Evolutionary conservation across 2,329 filamentous ascomycete genomes (phyloP).

Genomic region (Coniochaeta hoffmannii): DNA sequence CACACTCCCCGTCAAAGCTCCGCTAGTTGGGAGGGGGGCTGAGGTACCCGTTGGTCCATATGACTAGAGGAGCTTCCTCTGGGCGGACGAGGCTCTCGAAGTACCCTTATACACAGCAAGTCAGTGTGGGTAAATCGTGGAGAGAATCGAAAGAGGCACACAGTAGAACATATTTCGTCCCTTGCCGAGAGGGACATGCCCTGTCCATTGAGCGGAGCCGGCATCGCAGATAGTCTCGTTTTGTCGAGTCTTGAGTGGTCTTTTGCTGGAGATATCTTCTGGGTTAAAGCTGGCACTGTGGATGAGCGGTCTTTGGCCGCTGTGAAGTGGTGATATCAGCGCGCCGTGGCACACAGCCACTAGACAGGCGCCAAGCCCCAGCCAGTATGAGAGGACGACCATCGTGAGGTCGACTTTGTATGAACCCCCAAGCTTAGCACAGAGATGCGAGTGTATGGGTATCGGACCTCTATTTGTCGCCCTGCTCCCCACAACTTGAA

Average conservation of each 20-base stretch:
- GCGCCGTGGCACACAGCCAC: background rate
- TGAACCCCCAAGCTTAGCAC: no score
- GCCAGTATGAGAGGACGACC: background rate
- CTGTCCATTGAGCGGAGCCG: slow-evolving; percentile 4
- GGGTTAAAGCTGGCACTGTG: background rate
- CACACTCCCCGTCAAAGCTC: background rate
- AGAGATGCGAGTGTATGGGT: background rate
- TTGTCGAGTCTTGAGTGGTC: background rate
- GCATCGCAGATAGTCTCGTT: slow-evolving; percentile 7
- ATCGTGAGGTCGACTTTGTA: no score
- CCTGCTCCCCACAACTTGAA: background rate
- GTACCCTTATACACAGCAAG: background rate
- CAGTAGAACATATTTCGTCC: slow-evolving; percentile 7
- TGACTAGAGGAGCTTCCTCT: slow-evolving; percentile 2
- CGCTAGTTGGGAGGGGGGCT: background rate
- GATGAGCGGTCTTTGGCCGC: background rate
- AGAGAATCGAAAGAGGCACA: no score
- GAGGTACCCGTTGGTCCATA: slow-evolving; percentile 6
- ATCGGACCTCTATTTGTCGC: no score
- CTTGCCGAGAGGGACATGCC: background rate
- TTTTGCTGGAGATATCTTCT: background rate
- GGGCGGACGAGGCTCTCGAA: slow-evolving; percentile 3
- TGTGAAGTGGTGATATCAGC: background rate
- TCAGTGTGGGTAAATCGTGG: background rate
- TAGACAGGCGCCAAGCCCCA: background rate